A percentile compares a stretch with the other conserved stretches of the same genome.
Evolutionary conservation across 768 basidiomycete genomes (phyloP).

Genomic region (Pisolithus orientalis): DNA sequence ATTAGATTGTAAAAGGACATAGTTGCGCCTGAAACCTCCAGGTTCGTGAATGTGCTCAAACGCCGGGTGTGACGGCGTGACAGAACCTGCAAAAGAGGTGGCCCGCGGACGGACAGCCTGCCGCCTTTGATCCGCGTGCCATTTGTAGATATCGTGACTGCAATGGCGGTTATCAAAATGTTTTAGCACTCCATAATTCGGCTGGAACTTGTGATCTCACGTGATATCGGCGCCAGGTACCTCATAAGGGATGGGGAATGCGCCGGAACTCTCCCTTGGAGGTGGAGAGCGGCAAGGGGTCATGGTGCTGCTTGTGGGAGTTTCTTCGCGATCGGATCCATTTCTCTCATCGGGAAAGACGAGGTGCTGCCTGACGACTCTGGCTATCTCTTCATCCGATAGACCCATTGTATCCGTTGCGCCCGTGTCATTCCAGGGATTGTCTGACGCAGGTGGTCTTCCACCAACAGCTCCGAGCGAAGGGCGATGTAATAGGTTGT

Average conservation of each 20-base stretch:
- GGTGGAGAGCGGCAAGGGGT: constrained; percentile 21
- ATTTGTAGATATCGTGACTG: constrained; percentile 93
- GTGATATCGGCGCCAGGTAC: constrained; percentile 88
- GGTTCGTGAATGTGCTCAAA: constrained; percentile 95
- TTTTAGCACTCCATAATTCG: constrained; percentile 10
- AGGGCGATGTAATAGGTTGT: constrained; percentile 24
- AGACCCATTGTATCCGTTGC: constrained; percentile 49
- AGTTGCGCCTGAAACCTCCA: constrained; percentile 90
- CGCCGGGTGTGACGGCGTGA: constrained; percentile 55
- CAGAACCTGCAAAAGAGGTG: constrained; percentile 60
- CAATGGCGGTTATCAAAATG: not conserved
- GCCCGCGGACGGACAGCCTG: constrained; percentile 56
- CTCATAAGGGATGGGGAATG: constrained; percentile 85
- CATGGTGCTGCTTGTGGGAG: constrained; percentile 18
- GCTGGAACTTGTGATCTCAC: constrained; percentile 41
- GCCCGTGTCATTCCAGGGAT: constrained; percentile 19
- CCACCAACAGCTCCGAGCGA: constrained; percentile 14
- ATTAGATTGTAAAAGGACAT: constrained; percentile 64
- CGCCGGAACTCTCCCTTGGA: constrained; percentile 50
- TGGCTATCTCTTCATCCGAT: constrained; percentile 79
- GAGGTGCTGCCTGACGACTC: constrained; percentile 73
- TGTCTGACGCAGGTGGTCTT: too few relatives aligned
- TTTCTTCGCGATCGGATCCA: constrained; percentile 22
- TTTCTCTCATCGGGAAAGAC: constrained; percentile 60
- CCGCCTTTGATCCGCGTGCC: constrained; percentile 72